Base-by-base conservation (phyloP, 2,329 filamentous ascomycete genomes). In the Neofusicoccum ribis region DNA sequence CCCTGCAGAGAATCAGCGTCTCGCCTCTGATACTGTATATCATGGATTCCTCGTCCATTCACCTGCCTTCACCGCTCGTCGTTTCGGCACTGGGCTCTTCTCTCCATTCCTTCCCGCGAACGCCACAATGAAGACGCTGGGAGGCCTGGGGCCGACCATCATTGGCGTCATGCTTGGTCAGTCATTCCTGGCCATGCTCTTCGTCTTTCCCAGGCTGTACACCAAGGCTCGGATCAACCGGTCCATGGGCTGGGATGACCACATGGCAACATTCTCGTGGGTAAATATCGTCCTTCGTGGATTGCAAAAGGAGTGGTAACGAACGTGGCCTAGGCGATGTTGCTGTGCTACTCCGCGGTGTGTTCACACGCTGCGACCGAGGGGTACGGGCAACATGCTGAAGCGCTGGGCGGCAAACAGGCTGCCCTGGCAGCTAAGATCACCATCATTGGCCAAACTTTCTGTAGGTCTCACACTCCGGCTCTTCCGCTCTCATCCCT, bases 381-480 rank as follows among this genome's bases (percentile, higher is more conserved):
- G 39, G 73, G 73, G 9, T 73, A 73, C 5, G 72, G 71, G 44
- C 71, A 68, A 56, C 69, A 67, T 5, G 70, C 69, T n/a, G 68
- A 70, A 17, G 72, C 71, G 3, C 58, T 65, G 6, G 56, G 56
- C 8, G 69, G 68, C 5, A 61, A 69, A 17, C 66, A 71, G 52
- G 73, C 73, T 67, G 70, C 72, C 3, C 70, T 72, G 66, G 72
- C 72, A n/a, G 71, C 74, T 17, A 74, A 70, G 66, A 75, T 71
- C 69, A 72, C 73, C 59, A 72, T 70, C 9, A 70, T 75, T 23
- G 73, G 72, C 8, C 73, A 74, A 49, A 72, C 69, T 1, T 70
- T 74, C 34, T 74, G 72, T 49, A 71, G 23, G 56, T 47, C 7
- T 6, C 27, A 36, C 6, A 12, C 1, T 5, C 2, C n/a, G 27